Evolutionary conservation across 2,329 filamentous ascomycete genomes (phyloP), one percentile per base, ranked within the genome.

Genomic region (Tolypocladium ovalisporum): DNA sequence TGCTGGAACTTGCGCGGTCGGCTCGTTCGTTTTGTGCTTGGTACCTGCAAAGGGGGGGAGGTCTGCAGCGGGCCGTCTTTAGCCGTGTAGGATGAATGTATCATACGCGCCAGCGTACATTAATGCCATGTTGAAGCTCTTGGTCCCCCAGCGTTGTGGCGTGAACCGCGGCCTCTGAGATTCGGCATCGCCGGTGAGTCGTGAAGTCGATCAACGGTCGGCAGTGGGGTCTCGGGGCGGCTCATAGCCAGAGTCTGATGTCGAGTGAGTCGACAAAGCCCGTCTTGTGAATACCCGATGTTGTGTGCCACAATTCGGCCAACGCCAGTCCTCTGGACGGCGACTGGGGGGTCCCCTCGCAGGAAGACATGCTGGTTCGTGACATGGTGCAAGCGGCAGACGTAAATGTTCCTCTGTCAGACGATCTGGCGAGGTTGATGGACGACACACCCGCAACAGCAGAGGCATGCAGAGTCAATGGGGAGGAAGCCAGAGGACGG

Each of bases 61-160:
- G 60, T 22, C 56, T 57, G 60, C 59, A 57, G 58, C 34, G 47
- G 59, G 60, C 57, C 47, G 53, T 52, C 36, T 56, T n/a, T 56
- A 60, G 62, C 63, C 60, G 59, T 54, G 60, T 40, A 52, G 29
- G 47, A 52, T 59, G 63, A 61, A 59, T 64, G 62, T 65, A 65
- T 59, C 58, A 57, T 61, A 64, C 60, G 52, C 52, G 24, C 37
- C 36, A 32, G 29, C 29, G 52, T 32, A 37, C 52, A 37, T 34
- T 32, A 60, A 52, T 52, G n/a, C 13, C 29, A 34, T 8, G 19
- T 35, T 15, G 12, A 22, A 35, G 27, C 27, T 47, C 27, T 19
- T 5, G 44, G 44, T 5, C 7, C 27, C 9, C 27, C 3, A 10
- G 32, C 2, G 47, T 34, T 8, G 10, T 52, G 10, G 47, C n/a